Evolutionary conservation across 2,329 filamentous ascomycete species (phyloP), one percentile per base, ranked within the genome.

Genomic region (Fusarium nanum): DNA sequence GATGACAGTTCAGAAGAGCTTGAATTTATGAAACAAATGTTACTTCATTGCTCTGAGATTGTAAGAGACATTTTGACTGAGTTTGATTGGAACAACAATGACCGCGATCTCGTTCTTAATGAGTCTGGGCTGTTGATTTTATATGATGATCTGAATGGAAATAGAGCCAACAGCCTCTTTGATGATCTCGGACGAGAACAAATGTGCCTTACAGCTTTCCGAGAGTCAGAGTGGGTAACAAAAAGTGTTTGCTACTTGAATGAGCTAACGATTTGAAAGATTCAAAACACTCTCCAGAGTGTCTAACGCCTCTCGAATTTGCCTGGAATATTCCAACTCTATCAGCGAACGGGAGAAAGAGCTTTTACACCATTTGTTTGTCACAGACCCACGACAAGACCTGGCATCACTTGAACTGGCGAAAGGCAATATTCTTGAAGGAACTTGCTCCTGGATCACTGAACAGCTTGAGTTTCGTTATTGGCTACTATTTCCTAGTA

Each of bases 371-470:
- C 10, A 20, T 2, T 11, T 68, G 2, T 65, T 69, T 12, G 23
- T 30, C 4, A 55, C 47, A 11, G 55, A 69, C 13, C 60, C 66
- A 4, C 46, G 23, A n/a, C 42, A 46, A 37, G 66, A 68, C 10
- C 37, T 32, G 2, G 30, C 49, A 14, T 18, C 42, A 7, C 25
- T 68, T 7, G 45, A 27, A 18, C 49, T 27, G 11, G 7, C 16
- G 3, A 47, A 64, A n/a, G 66, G 45, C 0, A 18, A 16, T 1
- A 32, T 52, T 3, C 2, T 2, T 3, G 10, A 48, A 27, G 60
- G 32, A 16, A 65, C 55, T 0, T 69, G 60, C 27, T 14, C 44
- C 0, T 69, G 64, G 64, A 44, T 68, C 3, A 34, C 25, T 2
- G 0, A 5, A 49, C 11, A 47, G 3, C 2, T 8, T 6, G 3